Evolutionary conservation across 192 early-diverging fungal genomes (phyloP).

Genomic region (Thamnidium elegans): DNA sequence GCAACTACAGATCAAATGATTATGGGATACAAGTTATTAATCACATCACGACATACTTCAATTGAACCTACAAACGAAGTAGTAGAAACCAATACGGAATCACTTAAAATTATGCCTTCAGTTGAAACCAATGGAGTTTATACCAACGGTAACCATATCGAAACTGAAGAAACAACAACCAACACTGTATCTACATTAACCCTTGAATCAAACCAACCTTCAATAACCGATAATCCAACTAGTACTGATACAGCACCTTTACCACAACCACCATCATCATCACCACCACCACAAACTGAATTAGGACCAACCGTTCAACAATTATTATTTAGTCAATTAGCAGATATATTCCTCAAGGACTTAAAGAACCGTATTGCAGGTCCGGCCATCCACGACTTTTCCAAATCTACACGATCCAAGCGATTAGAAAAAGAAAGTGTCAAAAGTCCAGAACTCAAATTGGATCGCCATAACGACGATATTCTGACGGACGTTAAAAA

Average conservation of each 20-base stretch:
- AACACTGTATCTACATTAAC: too few relatives aligned
- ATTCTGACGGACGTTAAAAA: not conserved
- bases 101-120: not conserved
- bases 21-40: slow-evolving; percentile 42
- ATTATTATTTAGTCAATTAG: slow-evolving; percentile 45
- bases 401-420: slow-evolving; percentile 28
- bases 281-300: not conserved
- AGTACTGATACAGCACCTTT: too few relatives aligned
- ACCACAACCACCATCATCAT: too few relatives aligned
- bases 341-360: slow-evolving; percentile 54
- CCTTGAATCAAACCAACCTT: too few relatives aligned
- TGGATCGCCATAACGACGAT: too few relatives aligned
- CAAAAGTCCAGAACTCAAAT: slow-evolving; percentile 23
- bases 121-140: not conserved
- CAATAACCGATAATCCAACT: too few relatives aligned
- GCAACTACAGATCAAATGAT: slow-evolving; percentile 36
- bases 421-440: slow-evolving; percentile 17
- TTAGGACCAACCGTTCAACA: slow-evolving; percentile 26
- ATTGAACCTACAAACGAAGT: slow-evolving; percentile 6
- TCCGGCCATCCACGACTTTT: slow-evolving; percentile 50
- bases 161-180: not conserved
- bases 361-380: slow-evolving; percentile 47
- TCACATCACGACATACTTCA: slow-evolving; percentile 16
- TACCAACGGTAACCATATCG: not conserved
- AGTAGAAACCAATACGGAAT: not conserved